phyloP scores from a whole-genome alignment of 306 rosid species.

The Vigna angularis region DNA sequence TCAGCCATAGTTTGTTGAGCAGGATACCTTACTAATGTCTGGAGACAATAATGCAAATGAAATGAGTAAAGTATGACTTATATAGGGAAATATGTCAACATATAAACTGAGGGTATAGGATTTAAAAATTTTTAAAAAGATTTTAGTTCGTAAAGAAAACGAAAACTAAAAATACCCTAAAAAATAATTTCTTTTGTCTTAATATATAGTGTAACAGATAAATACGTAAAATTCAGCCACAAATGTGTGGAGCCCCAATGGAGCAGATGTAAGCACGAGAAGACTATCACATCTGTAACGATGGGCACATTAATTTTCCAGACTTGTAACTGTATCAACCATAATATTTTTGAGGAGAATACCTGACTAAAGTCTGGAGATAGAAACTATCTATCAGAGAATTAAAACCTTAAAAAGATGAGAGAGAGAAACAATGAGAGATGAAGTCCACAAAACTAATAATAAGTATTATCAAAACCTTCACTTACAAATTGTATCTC shows the following conservation, averaged over 20 bases:
- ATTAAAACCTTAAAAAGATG: neutral
- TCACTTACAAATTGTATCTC: neutral
- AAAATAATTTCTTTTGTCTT: neutral
- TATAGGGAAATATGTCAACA: neutral
- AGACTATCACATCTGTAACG: conserved; percentile 51
- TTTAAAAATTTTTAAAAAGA: neutral
- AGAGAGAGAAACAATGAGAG: neutral
- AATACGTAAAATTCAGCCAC: neutral
- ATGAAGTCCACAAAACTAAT: neutral
- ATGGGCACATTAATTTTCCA: conserved; percentile 51
- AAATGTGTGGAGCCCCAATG: conserved; percentile 45
- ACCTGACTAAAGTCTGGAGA: conserved; percentile 72
- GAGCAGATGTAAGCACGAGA: conserved; percentile 51
- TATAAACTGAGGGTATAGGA: neutral
- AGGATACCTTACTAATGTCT: conserved; percentile 68
- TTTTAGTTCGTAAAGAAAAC: neutral
- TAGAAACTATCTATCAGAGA: neutral
- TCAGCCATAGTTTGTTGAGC: conserved; percentile 39
- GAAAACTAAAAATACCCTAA: neutral
- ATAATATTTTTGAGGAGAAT: conserved; percentile 42
- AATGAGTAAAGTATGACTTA: neutral
- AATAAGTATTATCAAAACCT: neutral
- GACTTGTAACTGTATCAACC: conserved; percentile 57
- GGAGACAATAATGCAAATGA: conserved; percentile 33
- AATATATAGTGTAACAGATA: neutral